Base-by-base conservation (phyloP, 441 rosid genomes). In the Adansonia rubrostipa region DNA sequence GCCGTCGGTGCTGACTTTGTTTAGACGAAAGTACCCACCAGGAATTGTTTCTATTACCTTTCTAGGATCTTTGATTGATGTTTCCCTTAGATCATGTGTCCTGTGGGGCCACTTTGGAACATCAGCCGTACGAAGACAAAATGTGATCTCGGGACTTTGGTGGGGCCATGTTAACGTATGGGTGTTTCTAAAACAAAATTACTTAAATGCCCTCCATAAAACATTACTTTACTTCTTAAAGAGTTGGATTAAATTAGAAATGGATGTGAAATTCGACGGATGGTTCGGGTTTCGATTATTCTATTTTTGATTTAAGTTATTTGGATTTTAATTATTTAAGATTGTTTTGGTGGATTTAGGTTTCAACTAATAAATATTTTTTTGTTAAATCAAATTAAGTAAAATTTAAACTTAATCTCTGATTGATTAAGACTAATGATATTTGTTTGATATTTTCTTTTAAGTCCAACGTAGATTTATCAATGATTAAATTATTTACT, bases 61-160 rank as follows among this genome's bases (percentile, higher is more conserved):
- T 64, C 15, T 1, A 11, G 47, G 75, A 47, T 20, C 60, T 8
- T 33, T 33, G 36, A 33, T 11, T 33, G 47, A 66, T 57, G 56
- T 57, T 22, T 20, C 36, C 64, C 6, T 56, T 36, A 24, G 79
- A 73, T 73, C 74, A 64, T 51, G 24, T 11, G 57, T 57, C 45
- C 3, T 9, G 65, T 51, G 79, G 82, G 81, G 14, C 71, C 81
- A 54, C 47, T 17, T 36, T 56, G 64, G 6, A 33, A 22, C 62
- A 53, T 54, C 50, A 53, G 44, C 69, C 82, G 81, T 80, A 75
- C 82, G 71, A 14, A 10, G 66, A 77, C 68, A 64, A 64, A n/a
- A 64, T 14, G 20, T 36, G 47, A 64, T 64, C 11, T 15, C 10
- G 40, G 20, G 45, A 63, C 42, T 24, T 33, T 36, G 45, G 42